Evolutionary conservation across 2,329 filamentous ascomycete genomes (phyloP).

Genomic region (Sphaceloma murrayae): DNA sequence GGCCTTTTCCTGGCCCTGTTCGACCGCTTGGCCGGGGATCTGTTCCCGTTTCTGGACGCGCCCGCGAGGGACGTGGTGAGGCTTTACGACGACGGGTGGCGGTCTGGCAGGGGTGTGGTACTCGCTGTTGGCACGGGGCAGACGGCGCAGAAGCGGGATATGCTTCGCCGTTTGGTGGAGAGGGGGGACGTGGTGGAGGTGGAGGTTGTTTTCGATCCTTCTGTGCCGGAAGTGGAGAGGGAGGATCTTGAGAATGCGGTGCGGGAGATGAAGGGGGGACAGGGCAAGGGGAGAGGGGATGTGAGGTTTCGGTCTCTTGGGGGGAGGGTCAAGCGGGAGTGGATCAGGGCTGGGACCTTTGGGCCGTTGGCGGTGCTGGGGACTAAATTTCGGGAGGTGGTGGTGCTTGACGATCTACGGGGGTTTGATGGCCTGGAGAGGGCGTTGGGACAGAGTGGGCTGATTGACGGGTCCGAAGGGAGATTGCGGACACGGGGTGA

Average conservation of each 20-base stretch:
- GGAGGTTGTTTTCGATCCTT: not conserved
- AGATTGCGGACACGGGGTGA: not conserved
- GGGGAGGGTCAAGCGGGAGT: not conserved
- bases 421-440: not conserved
- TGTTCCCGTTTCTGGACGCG: not conserved
- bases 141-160: not conserved
- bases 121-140: not conserved
- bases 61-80: not conserved
- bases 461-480: conserved; percentile 3
- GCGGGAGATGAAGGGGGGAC: no score
- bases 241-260: no score
- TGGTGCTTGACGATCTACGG: conserved; percentile 4
- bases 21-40: not conserved
- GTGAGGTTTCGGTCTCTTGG: not conserved
- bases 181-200: not conserved
- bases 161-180: not conserved
- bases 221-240: not conserved
- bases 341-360: conserved; percentile 6
- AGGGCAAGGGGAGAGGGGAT: not conserved
- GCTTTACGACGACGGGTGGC: not conserved
- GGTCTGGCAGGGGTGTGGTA: not conserved
- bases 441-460: not conserved
- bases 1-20: not conserved
- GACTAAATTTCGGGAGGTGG: conserved; percentile 6
- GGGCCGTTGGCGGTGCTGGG: conserved; percentile 1